Conservation (phyloP, 371 early-diverging fungal genomes). For the Gilbertella persicaria region DNA sequence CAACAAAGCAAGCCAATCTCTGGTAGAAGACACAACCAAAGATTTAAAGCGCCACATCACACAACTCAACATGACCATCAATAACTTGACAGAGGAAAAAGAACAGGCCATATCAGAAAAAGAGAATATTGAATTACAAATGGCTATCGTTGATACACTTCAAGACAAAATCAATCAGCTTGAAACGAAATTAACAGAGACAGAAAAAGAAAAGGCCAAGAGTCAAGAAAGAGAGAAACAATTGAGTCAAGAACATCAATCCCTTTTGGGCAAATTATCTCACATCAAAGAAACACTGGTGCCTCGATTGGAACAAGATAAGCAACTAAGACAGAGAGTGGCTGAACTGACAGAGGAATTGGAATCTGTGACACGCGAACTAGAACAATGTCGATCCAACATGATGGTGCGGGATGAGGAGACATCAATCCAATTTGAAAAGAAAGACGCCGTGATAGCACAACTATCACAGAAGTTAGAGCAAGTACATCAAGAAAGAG, state of each 20-base stretch:
- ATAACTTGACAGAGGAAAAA: conserved; percentile 40
- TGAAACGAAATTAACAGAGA: conserved; percentile 14
- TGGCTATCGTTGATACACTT: neutral
- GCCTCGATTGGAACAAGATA: conserved; percentile 47
- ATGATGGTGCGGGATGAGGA: conserved; percentile 36
- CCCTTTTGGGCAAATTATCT: conserved; percentile 33
- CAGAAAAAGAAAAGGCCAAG: conserved; percentile 14
- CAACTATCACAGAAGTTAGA: conserved; percentile 25
- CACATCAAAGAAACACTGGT: conserved; percentile 45
- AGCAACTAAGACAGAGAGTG: conserved; percentile 35
- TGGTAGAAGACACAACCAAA: conserved; percentile 14
- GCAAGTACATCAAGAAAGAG: conserved; percentile 38
- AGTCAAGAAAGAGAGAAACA: conserved; percentile 27
- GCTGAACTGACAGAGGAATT: conserved; percentile 29
- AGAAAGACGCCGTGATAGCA: conserved; percentile 24
- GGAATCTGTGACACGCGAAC: conserved; percentile 12
- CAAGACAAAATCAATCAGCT: conserved; percentile 1
- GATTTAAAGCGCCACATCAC: conserved; percentile 47
- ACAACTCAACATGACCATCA: conserved; percentile 35
- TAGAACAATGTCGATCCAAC: conserved; percentile 28
- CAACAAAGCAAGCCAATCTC: neutral
- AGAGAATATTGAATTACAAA: conserved; percentile 25
- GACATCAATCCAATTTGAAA: conserved; percentile 17
- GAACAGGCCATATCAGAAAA: conserved; percentile 34
- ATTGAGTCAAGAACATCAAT: conserved; percentile 47